Evolutionary conservation across 352 stramenopile species (phyloP).

Genomic region (Phytophthora citrophthora): DNA sequence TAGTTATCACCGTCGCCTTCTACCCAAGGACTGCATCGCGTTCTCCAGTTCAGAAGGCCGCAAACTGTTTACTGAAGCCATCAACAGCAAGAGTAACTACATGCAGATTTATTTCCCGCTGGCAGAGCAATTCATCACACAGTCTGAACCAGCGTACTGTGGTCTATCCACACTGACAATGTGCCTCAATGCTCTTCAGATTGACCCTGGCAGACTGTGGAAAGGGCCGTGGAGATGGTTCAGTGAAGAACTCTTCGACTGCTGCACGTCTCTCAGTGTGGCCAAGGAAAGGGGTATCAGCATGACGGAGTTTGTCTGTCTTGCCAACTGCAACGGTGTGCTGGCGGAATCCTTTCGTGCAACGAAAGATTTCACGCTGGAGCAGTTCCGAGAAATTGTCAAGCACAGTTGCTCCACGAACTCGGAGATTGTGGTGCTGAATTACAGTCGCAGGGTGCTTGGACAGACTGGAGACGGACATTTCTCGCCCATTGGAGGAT

Average conservation of each 20-base stretch:
- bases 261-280: slow-evolving; percentile 73
- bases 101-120: slow-evolving; percentile 95
- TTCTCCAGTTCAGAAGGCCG: slow-evolving; percentile 88
- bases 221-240: slow-evolving; percentile 86
- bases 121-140: slow-evolving; percentile 89
- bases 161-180: slow-evolving; percentile 87
- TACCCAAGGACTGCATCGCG: slow-evolving; percentile 81
- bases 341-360: slow-evolving; percentile 53
- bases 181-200: slow-evolving; percentile 78
- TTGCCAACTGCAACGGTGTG: slow-evolving; percentile 69
- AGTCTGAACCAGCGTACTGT: slow-evolving; percentile 93
- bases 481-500: slow-evolving; percentile 97
- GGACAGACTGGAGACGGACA: slow-evolving; percentile 96
- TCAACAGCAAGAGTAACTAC: slow-evolving; percentile 62
- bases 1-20: slow-evolving; percentile 85
- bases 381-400: slow-evolving; percentile 69
- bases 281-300: slow-evolving; percentile 80
- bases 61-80: slow-evolving; percentile 85
- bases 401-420: slow-evolving; percentile 73
- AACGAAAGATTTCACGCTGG: slow-evolving; percentile 57
- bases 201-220: slow-evolving; percentile 79
- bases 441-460: slow-evolving; percentile 92
- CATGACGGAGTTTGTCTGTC: slow-evolving; percentile 71
- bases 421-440: slow-evolving; percentile 91
- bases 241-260: slow-evolving; percentile 86